Conservation (phyloP, 148 eudicot genomes). For the Pouteria glomerata region DNA sequence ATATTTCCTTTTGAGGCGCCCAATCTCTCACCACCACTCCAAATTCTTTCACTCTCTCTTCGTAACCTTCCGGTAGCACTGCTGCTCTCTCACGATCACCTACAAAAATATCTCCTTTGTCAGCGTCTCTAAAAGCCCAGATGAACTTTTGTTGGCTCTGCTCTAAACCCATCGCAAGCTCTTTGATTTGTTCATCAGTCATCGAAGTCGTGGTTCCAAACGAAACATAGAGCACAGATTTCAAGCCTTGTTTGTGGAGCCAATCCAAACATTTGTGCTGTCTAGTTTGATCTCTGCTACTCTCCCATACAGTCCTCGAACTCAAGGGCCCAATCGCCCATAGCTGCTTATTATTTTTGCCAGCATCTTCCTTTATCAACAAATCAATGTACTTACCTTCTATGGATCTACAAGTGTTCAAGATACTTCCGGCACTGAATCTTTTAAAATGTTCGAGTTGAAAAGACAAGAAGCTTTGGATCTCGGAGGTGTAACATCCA, state of each 20-base stretch:
- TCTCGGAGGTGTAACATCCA: conserved; percentile 22
- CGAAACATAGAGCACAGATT: background rate
- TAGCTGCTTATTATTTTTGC: background rate
- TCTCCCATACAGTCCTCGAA: background rate
- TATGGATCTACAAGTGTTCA: conserved; percentile 23
- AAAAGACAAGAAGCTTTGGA: conserved; percentile 1
- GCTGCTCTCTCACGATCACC: background rate
- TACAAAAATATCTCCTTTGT: conserved; percentile 5
- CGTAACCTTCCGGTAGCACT: background rate
- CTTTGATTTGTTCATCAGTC: conserved; percentile 7
- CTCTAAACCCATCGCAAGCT: conserved; percentile 9
- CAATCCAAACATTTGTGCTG: conserved; percentile 9
- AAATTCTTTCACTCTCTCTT: background rate
- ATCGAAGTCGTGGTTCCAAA: conserved; percentile 3
- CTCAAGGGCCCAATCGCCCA: conserved; percentile 17
- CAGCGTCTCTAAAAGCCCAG: conserved; percentile 13
- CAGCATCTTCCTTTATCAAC: conserved; percentile 10
- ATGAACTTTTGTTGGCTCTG: conserved; percentile 9
- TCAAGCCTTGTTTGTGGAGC: conserved; percentile 7
- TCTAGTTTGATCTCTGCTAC: background rate
- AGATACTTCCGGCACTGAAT: conserved; percentile 22
- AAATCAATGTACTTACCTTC: conserved; percentile 29
- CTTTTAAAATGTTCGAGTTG: background rate
- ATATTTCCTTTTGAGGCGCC: conserved; percentile 6
- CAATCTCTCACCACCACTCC: conserved; percentile 10